phyloP scores from a whole-genome alignment of 2,329 filamentous ascomycete species.

The Aureobasidium lini region DNA sequence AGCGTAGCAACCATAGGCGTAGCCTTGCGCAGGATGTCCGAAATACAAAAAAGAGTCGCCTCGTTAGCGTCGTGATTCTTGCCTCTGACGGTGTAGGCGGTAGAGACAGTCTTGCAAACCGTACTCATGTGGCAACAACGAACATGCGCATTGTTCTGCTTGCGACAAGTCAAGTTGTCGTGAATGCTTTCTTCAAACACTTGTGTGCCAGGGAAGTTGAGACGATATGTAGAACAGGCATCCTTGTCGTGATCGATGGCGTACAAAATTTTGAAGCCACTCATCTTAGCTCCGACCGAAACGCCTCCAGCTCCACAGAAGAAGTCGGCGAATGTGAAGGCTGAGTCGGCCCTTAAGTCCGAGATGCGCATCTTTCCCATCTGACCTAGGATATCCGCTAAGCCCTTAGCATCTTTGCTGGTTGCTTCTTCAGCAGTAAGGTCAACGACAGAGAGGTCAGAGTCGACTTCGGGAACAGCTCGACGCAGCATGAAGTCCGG shows the following conservation, averaged over 20 bases:
- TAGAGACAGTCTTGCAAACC: conserved; percentile 70
- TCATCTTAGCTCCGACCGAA: conserved; percentile 53
- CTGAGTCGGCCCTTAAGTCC: neutral
- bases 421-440: neutral
- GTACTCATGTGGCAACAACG: conserved; percentile 59
- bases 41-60: conserved; percentile 43
- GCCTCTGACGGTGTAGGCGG: conserved; percentile 55
- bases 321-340: conserved; percentile 61
- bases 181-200: conserved; percentile 14
- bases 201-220: conserved; percentile 46
- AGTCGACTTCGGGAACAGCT: neutral
- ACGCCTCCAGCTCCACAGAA: conserved; percentile 69
- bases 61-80: conserved; percentile 61
- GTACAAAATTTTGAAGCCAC: conserved; percentile 53
- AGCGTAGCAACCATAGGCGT: conserved; percentile 65
- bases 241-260: conserved; percentile 56
- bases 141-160: neutral
- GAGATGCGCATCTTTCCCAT: neutral
- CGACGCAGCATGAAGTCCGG: neutral
- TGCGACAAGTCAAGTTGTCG: neutral
- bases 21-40: conserved; percentile 48
- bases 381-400: neutral
- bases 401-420: neutral
- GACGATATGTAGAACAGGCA: conserved; percentile 51
- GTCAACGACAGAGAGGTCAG: neutral